phyloP scores from a whole-genome alignment of 768 basidiomycete genomes.

The Cyclocybe cylindracea region DNA sequence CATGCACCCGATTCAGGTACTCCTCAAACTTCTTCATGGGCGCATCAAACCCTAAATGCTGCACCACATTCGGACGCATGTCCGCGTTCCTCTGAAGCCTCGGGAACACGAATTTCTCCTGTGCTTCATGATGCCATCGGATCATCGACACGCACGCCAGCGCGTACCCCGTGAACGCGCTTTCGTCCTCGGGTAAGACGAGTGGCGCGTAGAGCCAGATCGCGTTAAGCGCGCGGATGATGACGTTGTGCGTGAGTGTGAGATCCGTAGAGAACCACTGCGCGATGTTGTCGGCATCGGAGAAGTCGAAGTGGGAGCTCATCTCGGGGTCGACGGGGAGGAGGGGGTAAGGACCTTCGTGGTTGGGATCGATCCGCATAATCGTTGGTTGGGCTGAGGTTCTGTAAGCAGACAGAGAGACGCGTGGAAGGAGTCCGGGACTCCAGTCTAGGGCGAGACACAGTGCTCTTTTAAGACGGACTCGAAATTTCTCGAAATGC shows the following conservation, averaged over 20 bases:
- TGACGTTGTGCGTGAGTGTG: conserved; percentile 17
- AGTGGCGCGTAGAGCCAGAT: conserved; percentile 19
- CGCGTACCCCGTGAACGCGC: conserved; percentile 12
- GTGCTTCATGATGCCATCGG: conserved; percentile 8
- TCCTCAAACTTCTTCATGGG: conserved; percentile 9
- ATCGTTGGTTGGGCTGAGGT: not conserved
- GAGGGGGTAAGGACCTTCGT: conserved; percentile 13
- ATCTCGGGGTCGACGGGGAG: conserved; percentile 1
- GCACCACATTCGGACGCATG: conserved; percentile 15
- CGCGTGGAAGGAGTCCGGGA: too few species aligned
- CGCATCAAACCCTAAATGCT: conserved; percentile 13
- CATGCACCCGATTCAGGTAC: conserved; percentile 7
- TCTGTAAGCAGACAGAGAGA: too few species aligned
- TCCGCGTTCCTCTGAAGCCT: conserved; percentile 13
- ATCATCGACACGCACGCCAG: conserved; percentile 9
- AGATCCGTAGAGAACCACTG: conserved; percentile 17
- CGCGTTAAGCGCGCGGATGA: conserved; percentile 18
- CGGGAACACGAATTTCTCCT: conserved; percentile 14
- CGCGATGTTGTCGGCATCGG: conserved; percentile 3
- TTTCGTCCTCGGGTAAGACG: conserved; percentile 9
- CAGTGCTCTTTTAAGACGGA: too few species aligned
- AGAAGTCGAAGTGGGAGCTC: conserved; percentile 4
- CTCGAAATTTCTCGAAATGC: too few species aligned
- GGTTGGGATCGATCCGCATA: not conserved
- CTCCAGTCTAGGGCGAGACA: too few species aligned